Conservation (phyloP, 371 early-diverging fungal species). For the Batrachochytrium dendrobatidis region DNA sequence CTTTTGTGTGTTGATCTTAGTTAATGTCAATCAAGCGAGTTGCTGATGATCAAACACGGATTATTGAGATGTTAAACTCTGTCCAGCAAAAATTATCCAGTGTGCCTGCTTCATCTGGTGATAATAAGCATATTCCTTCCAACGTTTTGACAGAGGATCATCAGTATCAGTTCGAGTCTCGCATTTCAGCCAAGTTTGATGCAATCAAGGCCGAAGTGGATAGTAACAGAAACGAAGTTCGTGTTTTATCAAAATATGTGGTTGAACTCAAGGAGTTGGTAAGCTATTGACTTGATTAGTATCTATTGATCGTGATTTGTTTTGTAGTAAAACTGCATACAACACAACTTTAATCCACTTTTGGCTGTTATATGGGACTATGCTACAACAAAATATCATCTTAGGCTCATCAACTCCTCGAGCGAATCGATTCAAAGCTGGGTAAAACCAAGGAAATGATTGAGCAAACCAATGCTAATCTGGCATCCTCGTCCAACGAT, state of each 20-base stretch:
- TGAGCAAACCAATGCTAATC: not conserved
- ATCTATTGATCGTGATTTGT: not conserved
- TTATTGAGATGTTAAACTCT: slow-evolving; percentile 56
- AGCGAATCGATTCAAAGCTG: not conserved
- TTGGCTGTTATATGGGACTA: not conserved
- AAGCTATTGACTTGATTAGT: not conserved
- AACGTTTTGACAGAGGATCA: not conserved
- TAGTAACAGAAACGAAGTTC: not conserved
- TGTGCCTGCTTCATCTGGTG: not conserved
- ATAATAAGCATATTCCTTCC: not conserved
- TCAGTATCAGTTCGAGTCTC: not conserved
- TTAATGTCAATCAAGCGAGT: slow-evolving; percentile 23
- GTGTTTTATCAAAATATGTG: not conserved
- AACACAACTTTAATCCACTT: not conserved
- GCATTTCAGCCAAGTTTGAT: not conserved
- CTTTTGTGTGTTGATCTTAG: slow-evolving; percentile 3
- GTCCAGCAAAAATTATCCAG: slow-evolving; percentile 18
- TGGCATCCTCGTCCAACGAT: not conserved
- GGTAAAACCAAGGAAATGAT: not conserved
- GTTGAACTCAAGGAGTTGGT: not conserved
- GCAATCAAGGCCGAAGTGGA: not conserved
- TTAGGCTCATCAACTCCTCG: not conserved
- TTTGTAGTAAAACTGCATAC: not conserved
- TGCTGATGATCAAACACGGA: slow-evolving; percentile 57
- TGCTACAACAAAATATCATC: not conserved